Evolutionary conservation across 2,329 filamentous ascomycete species (phyloP), one percentile per base, ranked within the genome.

Genomic region (Shiraia bambusicola): DNA sequence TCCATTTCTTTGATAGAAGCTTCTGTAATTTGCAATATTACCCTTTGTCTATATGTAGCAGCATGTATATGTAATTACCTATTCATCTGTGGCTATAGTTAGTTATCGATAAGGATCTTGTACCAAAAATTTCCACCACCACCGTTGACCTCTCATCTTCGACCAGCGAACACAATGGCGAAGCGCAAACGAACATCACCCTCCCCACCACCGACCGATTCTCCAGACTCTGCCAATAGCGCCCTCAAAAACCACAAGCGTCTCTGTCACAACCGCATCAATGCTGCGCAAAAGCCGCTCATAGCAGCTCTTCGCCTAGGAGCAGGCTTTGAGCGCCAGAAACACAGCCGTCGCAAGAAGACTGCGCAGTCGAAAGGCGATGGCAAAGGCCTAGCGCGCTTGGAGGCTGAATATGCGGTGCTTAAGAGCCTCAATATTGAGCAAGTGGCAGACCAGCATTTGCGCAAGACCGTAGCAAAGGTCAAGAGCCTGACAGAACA

Each of bases 311-410:
- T 92, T 46, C 89, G 89, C 67, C 74, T 77, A 9, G 84, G 83
- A 42, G 88, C 87, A 62, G 83, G 84, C 33, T 86, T 88, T 60
- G 87, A 92, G 72, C 78, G 87, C 32, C 88, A 92, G 69, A 87
- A 89, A 51, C 77, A 83, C 42, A 77, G 80, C 15, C 72, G 87
- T 45, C 78, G 84, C 42, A 74, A 77, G 52, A 84, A 84, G 59
- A 72, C 70, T 2, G 79, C 79, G 1, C 69, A 66, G 28, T 50
- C 63, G 6, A 71, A 75, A 27, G 70, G 70, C 9, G 72, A 79
- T 24, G 65, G 64, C 14, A 63, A 65, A 16, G 68, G 82, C 58
- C 70, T 79, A 15, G 70, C 73, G 43, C 74, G 86, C 14, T 70
- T 91, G 24, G 79, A 87, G 48, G 76, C 78, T 25, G 87, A 84